These are phyloP conservation scores for Daldinia caldariorum DNA, from an alignment of 495 filamentous ascomycete species.

Conservation along the genomic window DNA sequence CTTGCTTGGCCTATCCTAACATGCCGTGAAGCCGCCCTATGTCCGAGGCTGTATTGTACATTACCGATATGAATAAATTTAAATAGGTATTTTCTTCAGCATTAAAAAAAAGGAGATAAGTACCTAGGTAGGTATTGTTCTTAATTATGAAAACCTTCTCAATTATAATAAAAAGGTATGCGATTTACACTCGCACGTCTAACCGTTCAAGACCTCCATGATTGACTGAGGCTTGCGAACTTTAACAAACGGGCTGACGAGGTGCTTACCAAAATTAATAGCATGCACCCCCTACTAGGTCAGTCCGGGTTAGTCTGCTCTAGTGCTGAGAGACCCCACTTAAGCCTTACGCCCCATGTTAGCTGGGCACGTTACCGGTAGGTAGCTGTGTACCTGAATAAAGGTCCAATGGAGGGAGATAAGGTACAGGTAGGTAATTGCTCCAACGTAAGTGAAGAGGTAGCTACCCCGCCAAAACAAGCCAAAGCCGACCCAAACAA, in stretches of 20 bases:
- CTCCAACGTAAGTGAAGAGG: not conserved
- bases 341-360: slow-evolving; percentile 31
- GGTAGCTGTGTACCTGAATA: slow-evolving; percentile 18
- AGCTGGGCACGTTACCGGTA: slow-evolving; percentile 6
- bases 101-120: not conserved
- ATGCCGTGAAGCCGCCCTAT: slow-evolving; percentile 2
- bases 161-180: not conserved
- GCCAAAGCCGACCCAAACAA: not conserved
- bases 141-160: not conserved
- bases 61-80: not conserved
- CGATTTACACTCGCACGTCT: not conserved
- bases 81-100: not conserved
- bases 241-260: no score
- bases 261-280: not conserved
- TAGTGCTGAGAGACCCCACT: slow-evolving; percentile 17
- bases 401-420: slow-evolving; percentile 17
- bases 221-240: no score
- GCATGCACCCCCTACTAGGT: not conserved
- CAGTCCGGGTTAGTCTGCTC: not conserved
- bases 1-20: not conserved
- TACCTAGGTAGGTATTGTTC: no score
- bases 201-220: no score
- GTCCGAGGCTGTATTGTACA: not conserved
- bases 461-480: slow-evolving; percentile 27
- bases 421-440: not conserved